Evolutionary conservation across 2,329 filamentous ascomycete species (phyloP).

Genomic region (Blumeria graminis): DNA sequence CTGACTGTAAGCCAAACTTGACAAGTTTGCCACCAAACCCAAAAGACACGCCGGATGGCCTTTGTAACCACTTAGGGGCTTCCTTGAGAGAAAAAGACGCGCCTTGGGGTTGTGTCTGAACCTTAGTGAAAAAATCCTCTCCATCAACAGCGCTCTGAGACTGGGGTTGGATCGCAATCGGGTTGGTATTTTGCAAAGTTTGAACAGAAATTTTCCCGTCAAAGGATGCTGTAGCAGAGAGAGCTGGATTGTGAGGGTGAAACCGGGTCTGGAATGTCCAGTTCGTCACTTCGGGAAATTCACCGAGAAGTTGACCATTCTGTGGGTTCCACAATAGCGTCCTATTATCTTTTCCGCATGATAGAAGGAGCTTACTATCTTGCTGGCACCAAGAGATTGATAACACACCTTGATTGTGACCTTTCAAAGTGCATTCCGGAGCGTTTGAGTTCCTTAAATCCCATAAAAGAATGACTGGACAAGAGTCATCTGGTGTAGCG

Average conservation of each 20-base stretch:
- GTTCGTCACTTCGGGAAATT: slow-evolving; percentile 95
- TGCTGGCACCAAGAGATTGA: slow-evolving; percentile 91
- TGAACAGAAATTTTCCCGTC: slow-evolving; percentile 91
- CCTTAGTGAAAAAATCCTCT: slow-evolving; percentile 90
- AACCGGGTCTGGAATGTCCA: slow-evolving; percentile 95
- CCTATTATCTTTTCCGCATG: slow-evolving; percentile 88
- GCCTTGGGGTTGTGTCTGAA: slow-evolving; percentile 73
- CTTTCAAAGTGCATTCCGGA: slow-evolving; percentile 65
- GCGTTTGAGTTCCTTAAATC: slow-evolving; percentile 90
- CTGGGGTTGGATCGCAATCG: slow-evolving; percentile 40
- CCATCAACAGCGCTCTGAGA: slow-evolving; percentile 53
- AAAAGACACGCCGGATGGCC: slow-evolving; percentile 68
- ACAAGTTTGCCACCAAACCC: slow-evolving; percentile 89
- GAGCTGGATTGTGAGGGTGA: slow-evolving; percentile 75
- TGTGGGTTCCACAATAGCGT: slow-evolving; percentile 93
- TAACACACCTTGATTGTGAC: slow-evolving; percentile 83
- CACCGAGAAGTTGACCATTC: slow-evolving; percentile 65
- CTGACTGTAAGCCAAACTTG: slow-evolving; percentile 36
- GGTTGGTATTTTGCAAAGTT: slow-evolving; percentile 82
- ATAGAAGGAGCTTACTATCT: slow-evolving; percentile 70
- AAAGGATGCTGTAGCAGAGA: slow-evolving; percentile 88
- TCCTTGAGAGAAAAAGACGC: slow-evolving; percentile 70
- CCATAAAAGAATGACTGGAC: slow-evolving; percentile 78
- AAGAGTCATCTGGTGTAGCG: slow-evolving; percentile 68
- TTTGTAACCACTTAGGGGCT: slow-evolving; percentile 75